Base-by-base conservation (phyloP, 305 asterid species). In the Solanum hybrid region DNA sequence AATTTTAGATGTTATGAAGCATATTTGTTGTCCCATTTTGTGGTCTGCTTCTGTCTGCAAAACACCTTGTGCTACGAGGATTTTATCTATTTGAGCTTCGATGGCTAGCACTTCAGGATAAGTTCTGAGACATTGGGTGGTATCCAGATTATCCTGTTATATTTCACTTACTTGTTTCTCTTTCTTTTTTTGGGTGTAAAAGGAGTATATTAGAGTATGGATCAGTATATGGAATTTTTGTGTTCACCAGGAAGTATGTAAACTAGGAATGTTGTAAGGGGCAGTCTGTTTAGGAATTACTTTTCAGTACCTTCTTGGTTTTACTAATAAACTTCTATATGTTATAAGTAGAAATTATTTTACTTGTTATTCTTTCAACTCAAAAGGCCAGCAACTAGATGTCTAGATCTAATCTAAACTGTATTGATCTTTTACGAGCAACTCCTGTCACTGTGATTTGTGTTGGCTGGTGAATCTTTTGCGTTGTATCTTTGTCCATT, bases 381-480 rank as follows among this genome's bases (percentile, higher is more conserved):
- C 0, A 32, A 79, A 79, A 79, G 56, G 31, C 1, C 85, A 35
- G 56, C 56, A 36, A n/a, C 85, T 79, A 79, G 56, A 78, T 36
- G 56, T 78, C 85, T 79, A 79, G 56, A 78, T 36, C 85, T 78
- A 78, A 78, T 78, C 56, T 78, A 22, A 5, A 22, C 46, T 78
- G 31, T 78, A 17, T 17, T 78, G 31, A 78, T 35, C 56, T 22
- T 34, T 78, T 78, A 22, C 4, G 27, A 32, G 71, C 56, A 27
- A 35, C 37, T 42, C 26, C 26, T 81, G 86, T 26, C 24, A 27
- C 86, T 42, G 37, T 81, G 71, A 69, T 46, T 29, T 84, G 12
- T 16, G 73, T 84, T 46, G 73, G 29, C 73, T 46, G 73, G 87
- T 84, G 40, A 16, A 35, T 90, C 88, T 90, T 42, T 89, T 75